A percentile compares a stretch with the other conserved stretches of the same genome.
phyloP scores from a whole-genome alignment of 2,329 filamentous ascomycete species.

The Pseudogymnoascus sp. region DNA sequence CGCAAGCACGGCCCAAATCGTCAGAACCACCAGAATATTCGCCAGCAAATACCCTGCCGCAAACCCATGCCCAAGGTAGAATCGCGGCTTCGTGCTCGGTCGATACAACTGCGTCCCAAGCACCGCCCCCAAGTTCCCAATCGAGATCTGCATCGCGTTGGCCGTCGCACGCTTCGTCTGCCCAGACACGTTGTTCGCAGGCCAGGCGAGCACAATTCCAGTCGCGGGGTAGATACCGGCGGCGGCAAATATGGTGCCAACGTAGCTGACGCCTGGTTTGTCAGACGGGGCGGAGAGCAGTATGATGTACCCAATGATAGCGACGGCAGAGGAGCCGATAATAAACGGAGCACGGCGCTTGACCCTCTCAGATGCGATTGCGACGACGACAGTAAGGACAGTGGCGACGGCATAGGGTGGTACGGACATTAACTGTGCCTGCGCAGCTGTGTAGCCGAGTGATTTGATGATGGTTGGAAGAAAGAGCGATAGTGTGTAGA shows the following conservation, averaged over 20 bases:
- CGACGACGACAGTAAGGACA: conserved; percentile 49
- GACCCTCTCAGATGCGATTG: conserved; percentile 52
- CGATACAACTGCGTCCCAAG: conserved; percentile 65
- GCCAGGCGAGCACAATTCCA: conserved; percentile 60
- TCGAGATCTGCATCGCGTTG: conserved; percentile 65
- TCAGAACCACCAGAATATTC: conserved; percentile 47
- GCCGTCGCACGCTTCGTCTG: conserved; percentile 63
- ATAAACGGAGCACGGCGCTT: conserved; percentile 57
- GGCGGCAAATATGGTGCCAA: conserved; percentile 56
- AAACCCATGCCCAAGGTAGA: conserved; percentile 59
- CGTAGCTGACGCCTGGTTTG: conserved; percentile 50
- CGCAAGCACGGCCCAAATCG: conserved; percentile 47
- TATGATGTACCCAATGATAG: conserved; percentile 55
- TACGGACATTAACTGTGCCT: conserved; percentile 52
- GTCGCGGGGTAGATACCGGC: conserved; percentile 61
- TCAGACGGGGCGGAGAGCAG: conserved; percentile 42
- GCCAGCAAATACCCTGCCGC: conserved; percentile 56
- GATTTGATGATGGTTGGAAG: conserved; percentile 48
- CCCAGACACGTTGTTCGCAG: conserved; percentile 63
- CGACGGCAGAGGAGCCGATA: conserved; percentile 48
- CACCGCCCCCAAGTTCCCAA: conserved; percentile 62
- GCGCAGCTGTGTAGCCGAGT: conserved; percentile 46
- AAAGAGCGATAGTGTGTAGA: conserved; percentile 51
- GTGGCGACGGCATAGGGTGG: conserved; percentile 60
- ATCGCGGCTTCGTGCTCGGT: conserved; percentile 51